Evolutionary conservation across 2,329 filamentous ascomycete genomes (phyloP), one percentile per base, ranked within the genome.

Genomic region (Calycina marina): DNA sequence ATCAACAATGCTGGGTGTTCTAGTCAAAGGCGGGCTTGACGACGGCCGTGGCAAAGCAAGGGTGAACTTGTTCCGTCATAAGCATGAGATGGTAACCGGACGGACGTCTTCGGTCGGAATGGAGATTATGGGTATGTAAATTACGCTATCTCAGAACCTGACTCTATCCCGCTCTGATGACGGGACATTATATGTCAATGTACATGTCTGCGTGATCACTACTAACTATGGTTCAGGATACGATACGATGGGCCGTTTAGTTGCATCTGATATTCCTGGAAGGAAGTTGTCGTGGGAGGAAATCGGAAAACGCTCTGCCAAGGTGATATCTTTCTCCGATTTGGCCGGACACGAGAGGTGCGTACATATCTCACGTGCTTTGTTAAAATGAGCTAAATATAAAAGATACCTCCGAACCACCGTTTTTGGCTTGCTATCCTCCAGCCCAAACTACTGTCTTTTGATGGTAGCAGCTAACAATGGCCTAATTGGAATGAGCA

Each of bases 391-490:
- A 43, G 90, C 90, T 4, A 90, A 90, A 16, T 90, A 98, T 58
- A 90, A 96, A 61, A 74, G 83, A 31, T 98, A 98, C 53, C 65
- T 98, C 30, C 74, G 90, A 18, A 98, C 90, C 2, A 98, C 90
- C 0, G 88, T 98, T 15, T 98, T 98, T 51, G 90, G 90, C 2
- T 67, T 98, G 44, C 62, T 98, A 14, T 93, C 84, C 34, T 92
- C 83, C 57, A 92, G 85, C 60, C 90, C 90, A 0, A 93, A 96
- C 51, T 98, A 96, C 61, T 96, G 90, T 53, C 60, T 98, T 16
- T 71, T 98, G 29, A 98, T 98, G 90, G 90, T 98, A 0, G 90
- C 90, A 9, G 90, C 90, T 12, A 98, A 98, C 49, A 96, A 98
- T 51, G 90, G 90, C 3, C 63, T 98, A 28, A 82, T 96, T 28